Base-by-base conservation (phyloP, 495 filamentous ascomycete species). In the Hypoxylon perforatum region DNA sequence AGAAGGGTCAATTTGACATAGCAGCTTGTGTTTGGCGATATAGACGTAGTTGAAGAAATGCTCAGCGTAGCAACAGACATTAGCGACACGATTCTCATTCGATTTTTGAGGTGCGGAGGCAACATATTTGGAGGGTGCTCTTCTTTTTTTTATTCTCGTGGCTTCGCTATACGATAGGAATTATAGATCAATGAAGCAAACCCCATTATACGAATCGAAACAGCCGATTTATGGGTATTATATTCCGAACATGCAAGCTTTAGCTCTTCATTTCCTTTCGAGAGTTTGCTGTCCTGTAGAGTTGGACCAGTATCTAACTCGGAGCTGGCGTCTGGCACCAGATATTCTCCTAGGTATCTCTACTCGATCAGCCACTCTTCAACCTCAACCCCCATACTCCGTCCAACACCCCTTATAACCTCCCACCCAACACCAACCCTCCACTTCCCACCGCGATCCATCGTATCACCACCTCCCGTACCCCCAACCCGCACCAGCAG, bases 401-500 rank as follows among this genome's bases (percentile, higher is more conserved):
- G 80, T 25, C 88, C 90, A 66, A 94, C 63, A 25, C 78, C 78
- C 59, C 84, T 75, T 3, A 90, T 81, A 57, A 88, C 84, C 70
- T 93, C 92, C 91, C 90, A 93, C 9, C 88, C 87, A 52, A 92
- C 88, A 65, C 87, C 88, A 7, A 91, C 86, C 67, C 88, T 84
- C 88, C 90, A 94, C 77, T 89, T 92, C 8, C 83, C 82, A 6
- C 83, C 84, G 3, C 83, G 80, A 73, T 92, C 90, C 69, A 92
- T 75, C 42, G 79, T 75, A 67, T 91, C 90, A 38, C 84, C 46
- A 6, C 47, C 69, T 6, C 56, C 65, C 1, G 28, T 65, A 8
- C 65, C 65, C 9, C 81, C 84, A 72, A 75, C 79, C 57, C 82
- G 78, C 0, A 92, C 86, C 10, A 98, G 77, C 51, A 99, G 77